Evolutionary conservation across 179 eudicot species (phyloP).

Genomic region (Gypsophila paniculata): DNA sequence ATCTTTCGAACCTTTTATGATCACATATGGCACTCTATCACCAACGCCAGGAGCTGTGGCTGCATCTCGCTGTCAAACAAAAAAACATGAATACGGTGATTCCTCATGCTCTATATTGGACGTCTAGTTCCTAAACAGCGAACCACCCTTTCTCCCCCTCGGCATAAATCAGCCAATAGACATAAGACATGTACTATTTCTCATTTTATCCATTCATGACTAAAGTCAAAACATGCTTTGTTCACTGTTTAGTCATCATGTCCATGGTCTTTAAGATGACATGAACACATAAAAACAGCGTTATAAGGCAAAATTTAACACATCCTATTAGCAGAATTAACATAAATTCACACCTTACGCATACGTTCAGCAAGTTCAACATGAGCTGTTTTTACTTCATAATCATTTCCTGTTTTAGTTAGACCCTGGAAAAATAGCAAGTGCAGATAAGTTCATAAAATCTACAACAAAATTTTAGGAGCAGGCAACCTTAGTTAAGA

Average conservation of each 20-base stretch:
- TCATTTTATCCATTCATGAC: background rate
- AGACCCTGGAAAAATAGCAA: conserved; percentile 54
- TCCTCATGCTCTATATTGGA: background rate
- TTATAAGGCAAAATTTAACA: conserved; percentile 4
- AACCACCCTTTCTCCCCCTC: background rate
- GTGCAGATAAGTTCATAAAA: background rate
- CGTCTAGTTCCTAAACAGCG: conserved; percentile 1
- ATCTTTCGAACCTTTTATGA: conserved; percentile 94
- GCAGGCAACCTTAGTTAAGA: conserved; percentile 16
- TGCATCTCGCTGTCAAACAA: conserved; percentile 74
- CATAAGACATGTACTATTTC: conserved; percentile 1
- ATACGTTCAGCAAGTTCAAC: conserved; percentile 98
- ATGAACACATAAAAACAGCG: background rate
- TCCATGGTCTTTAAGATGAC: conserved; percentile 2
- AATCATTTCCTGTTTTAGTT: conserved; percentile 91
- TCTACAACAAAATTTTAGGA: background rate
- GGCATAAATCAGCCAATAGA: conserved; percentile 8
- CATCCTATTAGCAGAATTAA: background rate
- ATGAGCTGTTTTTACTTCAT: conserved; percentile 97
- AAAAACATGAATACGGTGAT: conserved; percentile 4
- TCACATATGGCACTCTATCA: conserved; percentile 97
- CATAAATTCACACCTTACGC: conserved; percentile 68
- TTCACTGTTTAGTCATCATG: background rate
- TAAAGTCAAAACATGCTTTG: background rate
- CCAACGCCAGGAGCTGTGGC: conserved; percentile 99